Evolutionary conservation across 805 yeast genomes (phyloP).

Genomic region (Candida hungchunana): DNA sequence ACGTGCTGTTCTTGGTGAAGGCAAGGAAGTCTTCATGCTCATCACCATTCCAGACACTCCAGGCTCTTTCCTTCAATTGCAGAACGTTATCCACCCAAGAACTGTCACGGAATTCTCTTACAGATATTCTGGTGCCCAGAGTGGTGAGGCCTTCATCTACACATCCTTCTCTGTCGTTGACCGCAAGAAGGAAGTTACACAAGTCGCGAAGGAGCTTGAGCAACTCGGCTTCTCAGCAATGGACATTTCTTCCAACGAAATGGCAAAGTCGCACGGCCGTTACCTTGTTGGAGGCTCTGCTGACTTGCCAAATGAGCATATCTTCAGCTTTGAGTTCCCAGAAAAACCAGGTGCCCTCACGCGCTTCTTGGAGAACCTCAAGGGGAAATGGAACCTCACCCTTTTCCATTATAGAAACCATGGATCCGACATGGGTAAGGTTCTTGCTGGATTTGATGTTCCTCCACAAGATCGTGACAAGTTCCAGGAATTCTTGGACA

Average conservation of each 20-base stretch:
- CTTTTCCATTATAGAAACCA: constrained; percentile 96
- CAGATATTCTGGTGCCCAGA: constrained; percentile 53
- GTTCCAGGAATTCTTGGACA: constrained; percentile 63
- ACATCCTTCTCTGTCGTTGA: constrained; percentile 83
- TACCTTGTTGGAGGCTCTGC: constrained; percentile 93
- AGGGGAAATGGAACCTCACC: constrained; percentile 85
- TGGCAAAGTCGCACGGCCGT: constrained; percentile 95
- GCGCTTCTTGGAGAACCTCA: constrained; percentile 67
- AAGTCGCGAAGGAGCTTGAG: constrained; percentile 55
- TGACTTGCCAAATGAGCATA: constrained; percentile 64
- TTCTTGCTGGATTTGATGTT: constrained; percentile 83
- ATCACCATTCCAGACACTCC: constrained; percentile 91
- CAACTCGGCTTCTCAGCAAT: constrained; percentile 66
- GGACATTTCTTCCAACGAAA: constrained; percentile 87
- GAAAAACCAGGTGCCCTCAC: constrained; percentile 95
- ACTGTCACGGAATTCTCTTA: constrained; percentile 92
- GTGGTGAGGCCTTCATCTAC: constrained; percentile 68
- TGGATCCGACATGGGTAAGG: constrained; percentile 92
- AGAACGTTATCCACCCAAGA: constrained; percentile 78
- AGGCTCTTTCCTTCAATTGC: constrained; percentile 81
- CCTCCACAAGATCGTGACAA: constrained; percentile 65
- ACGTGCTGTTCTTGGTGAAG: constrained; percentile 98
- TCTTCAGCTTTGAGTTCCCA: constrained; percentile 89
- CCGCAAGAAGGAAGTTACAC: constrained; percentile 66
- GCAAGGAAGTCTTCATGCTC: constrained; percentile 88